These are phyloP conservation scores for Penicillium cataractarum DNA, from an alignment of 495 filamentous ascomycete genomes.

Conservation along the genomic window DNA sequence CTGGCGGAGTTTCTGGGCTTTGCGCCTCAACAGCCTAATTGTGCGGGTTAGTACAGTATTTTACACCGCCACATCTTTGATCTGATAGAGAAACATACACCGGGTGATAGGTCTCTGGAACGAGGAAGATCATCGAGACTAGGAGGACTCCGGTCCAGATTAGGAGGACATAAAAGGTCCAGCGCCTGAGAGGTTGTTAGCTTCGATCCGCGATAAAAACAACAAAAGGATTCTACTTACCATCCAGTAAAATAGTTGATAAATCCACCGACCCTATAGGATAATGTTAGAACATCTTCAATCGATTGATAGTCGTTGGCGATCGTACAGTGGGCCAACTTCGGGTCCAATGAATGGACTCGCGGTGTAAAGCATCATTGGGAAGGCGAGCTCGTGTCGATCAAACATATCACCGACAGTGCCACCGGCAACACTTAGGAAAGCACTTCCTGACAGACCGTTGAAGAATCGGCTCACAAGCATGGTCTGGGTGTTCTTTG, in stretches of 20 bases:
- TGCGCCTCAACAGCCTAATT: slow-evolving; percentile 70
- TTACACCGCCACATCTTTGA: not conserved
- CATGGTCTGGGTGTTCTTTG: slow-evolving; percentile 81
- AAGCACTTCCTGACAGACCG: slow-evolving; percentile 83
- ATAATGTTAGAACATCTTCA: slow-evolving; percentile 1
- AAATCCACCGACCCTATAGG: slow-evolving; percentile 60
- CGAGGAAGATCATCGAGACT: slow-evolving; percentile 65
- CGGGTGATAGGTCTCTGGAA: slow-evolving; percentile 91
- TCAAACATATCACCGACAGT: slow-evolving; percentile 90
- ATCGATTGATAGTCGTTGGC: slow-evolving; percentile 47
- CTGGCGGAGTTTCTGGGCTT: slow-evolving; percentile 71
- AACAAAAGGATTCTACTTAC: no score
- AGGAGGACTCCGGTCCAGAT: slow-evolving; percentile 77
- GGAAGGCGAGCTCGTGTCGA: slow-evolving; percentile 70
- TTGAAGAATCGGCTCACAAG: slow-evolving; percentile 81
- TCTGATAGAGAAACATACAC: slow-evolving; percentile 43
- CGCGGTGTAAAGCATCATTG: slow-evolving; percentile 82
- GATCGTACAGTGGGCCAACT: slow-evolving; percentile 43
- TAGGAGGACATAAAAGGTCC: slow-evolving; percentile 86
- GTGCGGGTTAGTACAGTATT: slow-evolving; percentile 19
- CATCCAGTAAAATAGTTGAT: slow-evolving; percentile 78
- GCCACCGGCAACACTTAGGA: slow-evolving; percentile 86
- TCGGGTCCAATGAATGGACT: slow-evolving; percentile 74
- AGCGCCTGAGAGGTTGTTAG: slow-evolving; percentile 55
- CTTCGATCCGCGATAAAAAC: no score